phyloP scores from a whole-genome alignment of 2,329 filamentous ascomycete species.

The Rhynchosporium agropyri region DNA sequence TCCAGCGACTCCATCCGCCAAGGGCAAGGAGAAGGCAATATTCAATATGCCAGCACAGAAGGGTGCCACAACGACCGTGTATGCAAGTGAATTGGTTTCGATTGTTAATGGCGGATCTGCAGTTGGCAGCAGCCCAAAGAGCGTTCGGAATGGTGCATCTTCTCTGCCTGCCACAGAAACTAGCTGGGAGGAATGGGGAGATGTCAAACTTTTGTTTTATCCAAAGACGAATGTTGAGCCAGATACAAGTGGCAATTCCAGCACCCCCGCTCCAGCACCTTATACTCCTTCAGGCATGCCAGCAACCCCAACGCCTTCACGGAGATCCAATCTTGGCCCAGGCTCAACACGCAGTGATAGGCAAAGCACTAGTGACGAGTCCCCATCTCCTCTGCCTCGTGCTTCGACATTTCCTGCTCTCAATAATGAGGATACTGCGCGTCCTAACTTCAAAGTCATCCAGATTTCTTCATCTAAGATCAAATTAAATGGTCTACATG shows the following conservation, averaged over 20 bases:
- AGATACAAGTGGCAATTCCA: conserved; percentile 32
- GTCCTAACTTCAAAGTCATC: conserved; percentile 38
- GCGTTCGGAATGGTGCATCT: conserved; percentile 37
- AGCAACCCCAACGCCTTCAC: conserved; percentile 41
- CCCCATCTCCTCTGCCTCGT: conserved; percentile 40
- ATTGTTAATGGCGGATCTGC: conserved; percentile 63
- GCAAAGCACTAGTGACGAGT: conserved; percentile 42
- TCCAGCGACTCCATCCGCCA: conserved; percentile 59
- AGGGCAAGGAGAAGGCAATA: conserved; percentile 73
- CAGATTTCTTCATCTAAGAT: conserved; percentile 59
- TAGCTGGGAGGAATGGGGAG: conserved; percentile 77
- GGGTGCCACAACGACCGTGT: conserved; percentile 56
- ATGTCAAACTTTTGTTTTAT: conserved; percentile 82
- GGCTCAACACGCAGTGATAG: conserved; percentile 38
- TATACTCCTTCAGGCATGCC: conserved; percentile 41
- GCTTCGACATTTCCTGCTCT: conserved; percentile 28
- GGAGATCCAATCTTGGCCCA: conserved; percentile 43
- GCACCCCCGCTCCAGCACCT: conserved; percentile 38
- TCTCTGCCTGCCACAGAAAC: conserved; percentile 39
- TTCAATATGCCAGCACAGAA: conserved; percentile 45
- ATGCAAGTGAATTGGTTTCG: conserved; percentile 82
- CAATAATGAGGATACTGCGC: conserved; percentile 34
- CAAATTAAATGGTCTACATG: conserved; percentile 54
- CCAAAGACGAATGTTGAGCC: conserved; percentile 42
- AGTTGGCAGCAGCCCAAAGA: conserved; percentile 41